Percentiles rank a stretch among this genome's conserved stretches.
These are phyloP conservation scores for Penicillium dipodomyicola DNA, from an alignment of 495 filamentous ascomycete genomes.

Conservation along the genomic window DNA sequence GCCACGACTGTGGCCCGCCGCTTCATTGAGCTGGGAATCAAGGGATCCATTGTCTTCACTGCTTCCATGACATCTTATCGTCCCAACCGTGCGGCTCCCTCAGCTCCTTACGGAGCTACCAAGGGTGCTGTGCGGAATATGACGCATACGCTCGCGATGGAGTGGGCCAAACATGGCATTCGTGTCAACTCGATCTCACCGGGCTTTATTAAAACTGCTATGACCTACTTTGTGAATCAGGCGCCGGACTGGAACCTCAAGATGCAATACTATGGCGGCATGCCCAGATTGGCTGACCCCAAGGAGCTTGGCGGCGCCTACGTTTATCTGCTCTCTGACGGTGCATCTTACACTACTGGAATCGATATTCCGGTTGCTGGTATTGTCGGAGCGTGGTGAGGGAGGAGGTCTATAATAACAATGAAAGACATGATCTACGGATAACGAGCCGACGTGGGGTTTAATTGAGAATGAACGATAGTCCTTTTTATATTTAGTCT, in stretches of 20 bases:
- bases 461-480: no score
- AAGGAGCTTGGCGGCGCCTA: constrained; percentile 44
- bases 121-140: constrained; percentile 35
- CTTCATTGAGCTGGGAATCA: constrained; percentile 22
- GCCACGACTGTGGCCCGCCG: constrained; percentile 18
- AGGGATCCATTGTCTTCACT: constrained; percentile 41
- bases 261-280: constrained; percentile 48
- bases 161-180: constrained; percentile 48
- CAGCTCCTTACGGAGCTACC: constrained; percentile 33
- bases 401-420: neutral
- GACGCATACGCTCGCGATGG: constrained; percentile 46
- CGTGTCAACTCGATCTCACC: constrained; percentile 42
- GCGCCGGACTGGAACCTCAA: constrained; percentile 41
- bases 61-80: constrained; percentile 42
- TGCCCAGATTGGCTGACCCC: constrained; percentile 40
- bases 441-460: no score
- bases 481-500: no score
- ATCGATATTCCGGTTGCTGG: constrained; percentile 42
- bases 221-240: constrained; percentile 41
- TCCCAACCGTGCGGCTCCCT: constrained; percentile 36
- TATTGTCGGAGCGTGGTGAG: constrained; percentile 47
- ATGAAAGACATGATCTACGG: no score
- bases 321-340: constrained; percentile 38
- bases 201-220: constrained; percentile 39
- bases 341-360: constrained; percentile 35